Evolutionary conservation across 1,284 basidiomycete genomes (phyloP), one percentile per base, ranked within the genome.

Genomic region (Moniliophthora roreri): DNA sequence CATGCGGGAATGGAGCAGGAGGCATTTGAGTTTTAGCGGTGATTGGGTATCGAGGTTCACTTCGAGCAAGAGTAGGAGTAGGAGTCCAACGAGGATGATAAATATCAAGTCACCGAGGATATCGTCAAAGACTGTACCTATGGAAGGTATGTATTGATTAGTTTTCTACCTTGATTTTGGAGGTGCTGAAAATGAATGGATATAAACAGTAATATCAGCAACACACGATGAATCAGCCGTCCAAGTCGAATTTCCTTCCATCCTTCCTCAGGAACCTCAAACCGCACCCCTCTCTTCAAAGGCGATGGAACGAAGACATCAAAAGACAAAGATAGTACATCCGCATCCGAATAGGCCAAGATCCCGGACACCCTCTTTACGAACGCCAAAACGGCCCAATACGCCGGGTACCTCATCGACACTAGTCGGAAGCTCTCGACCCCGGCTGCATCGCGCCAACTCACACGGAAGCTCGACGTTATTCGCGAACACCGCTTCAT

Each of bases 1-100:
- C 0, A 64, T 78, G 61, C 72, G 75, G 40, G 78, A 79, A 56
- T 83, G 80, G 82, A 74, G 83, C 2, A 69, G 73, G 47, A 71
- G 80, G 11, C 78, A 80, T 57, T 63, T 85, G 23, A 83, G 77
- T 54, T 70, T 86, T 39, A 82, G 79, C 58, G 71, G 76, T 3
- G 80, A 80, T 54, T 81, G 80, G 78, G 69, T 71, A 50, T 76
- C 62, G 53, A 64, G 70, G 32, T 72, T 79, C 45, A 73, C 69
- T 54, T 71, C 70, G 40, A 70, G 63, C 44, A 24, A 67, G 59
- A 58, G 66, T 54, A 40, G 67, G 59, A 58, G 66, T 54, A 40
- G 45, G 7, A 56, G 62, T 37, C 9, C 28, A 23, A 18, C 51
- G 9, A 53, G 45, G 32, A 8, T 41, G 26, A 47, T 37, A 10